These are phyloP conservation scores for Russula foetens DNA, from an alignment of 768 basidiomycete species.

Conservation along the genomic window DNA sequence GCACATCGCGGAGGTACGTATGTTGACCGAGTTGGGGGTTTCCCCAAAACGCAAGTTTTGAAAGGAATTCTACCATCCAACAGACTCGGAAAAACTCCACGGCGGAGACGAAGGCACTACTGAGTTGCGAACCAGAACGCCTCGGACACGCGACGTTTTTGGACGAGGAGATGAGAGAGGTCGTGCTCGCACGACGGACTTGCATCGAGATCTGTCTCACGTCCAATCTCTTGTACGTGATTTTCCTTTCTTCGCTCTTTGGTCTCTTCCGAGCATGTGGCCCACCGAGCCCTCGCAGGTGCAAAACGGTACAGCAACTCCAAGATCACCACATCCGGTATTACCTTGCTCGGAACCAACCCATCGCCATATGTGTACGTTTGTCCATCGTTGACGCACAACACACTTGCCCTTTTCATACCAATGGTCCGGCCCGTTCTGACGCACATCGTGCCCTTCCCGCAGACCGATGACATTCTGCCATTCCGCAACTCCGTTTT, in stretches of 20 bases:
- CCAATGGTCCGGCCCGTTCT: background rate
- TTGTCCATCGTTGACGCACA: background rate
- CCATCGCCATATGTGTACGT: constrained; percentile 70
- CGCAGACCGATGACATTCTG: constrained; percentile 77
- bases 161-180: constrained; percentile 44
- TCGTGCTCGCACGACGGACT: constrained; percentile 47
- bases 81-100: constrained; percentile 42
- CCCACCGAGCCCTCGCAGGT: constrained; percentile 33
- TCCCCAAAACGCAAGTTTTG: no score
- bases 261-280: background rate
- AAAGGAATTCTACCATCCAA: background rate
- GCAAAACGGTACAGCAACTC: constrained; percentile 57
- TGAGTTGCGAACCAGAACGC: constrained; percentile 56
- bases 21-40: background rate
- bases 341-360: constrained; percentile 56
- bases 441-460: background rate
- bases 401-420: background rate
- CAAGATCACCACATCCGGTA: constrained; percentile 67
- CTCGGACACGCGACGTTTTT: constrained; percentile 82
- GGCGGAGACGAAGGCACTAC: constrained; percentile 51
- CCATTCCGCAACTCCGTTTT: constrained; percentile 68
- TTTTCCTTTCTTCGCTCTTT: background rate
- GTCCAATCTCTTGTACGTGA: constrained; percentile 62
- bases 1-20: constrained; percentile 70
- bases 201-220: constrained; percentile 77